phyloP scores from a whole-genome alignment of 1,284 basidiomycete species.

The Hypsizygus ulmarius region DNA sequence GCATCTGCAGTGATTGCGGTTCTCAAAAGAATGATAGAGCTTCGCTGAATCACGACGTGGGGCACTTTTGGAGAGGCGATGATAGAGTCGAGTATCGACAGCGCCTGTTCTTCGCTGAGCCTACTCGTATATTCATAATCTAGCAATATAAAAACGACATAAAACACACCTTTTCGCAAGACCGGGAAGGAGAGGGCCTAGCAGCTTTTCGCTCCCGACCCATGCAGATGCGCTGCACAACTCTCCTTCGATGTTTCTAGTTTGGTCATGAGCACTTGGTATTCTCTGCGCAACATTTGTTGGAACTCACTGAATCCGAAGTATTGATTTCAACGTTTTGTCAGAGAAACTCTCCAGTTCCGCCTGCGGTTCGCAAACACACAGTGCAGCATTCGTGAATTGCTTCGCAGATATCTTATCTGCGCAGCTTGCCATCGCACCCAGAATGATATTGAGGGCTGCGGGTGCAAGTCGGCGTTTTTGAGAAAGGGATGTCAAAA shows the following conservation, averaged over 20 bases:
- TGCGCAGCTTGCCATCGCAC: conserved; percentile 52
- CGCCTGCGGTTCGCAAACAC: conserved; percentile 58
- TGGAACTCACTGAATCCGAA: conserved; percentile 44
- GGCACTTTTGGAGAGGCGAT: conserved; percentile 41
- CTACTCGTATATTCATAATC: conserved; percentile 29
- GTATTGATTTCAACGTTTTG: conserved; percentile 38
- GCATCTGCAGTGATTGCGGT: conserved; percentile 25
- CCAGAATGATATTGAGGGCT: conserved; percentile 58
- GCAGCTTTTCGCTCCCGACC: conserved; percentile 56
- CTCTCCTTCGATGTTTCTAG: conserved; percentile 50
- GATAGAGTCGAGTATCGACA: conserved; percentile 42
- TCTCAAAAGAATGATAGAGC: conserved; percentile 36
- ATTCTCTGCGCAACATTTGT: neutral
- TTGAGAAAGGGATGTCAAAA: conserved; percentile 65
- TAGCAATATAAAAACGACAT: neutral
- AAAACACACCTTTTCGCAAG: conserved; percentile 43
- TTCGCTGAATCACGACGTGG: conserved; percentile 32
- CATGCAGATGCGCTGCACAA: conserved; percentile 42
- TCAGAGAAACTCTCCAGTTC: conserved; percentile 45
- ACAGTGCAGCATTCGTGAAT: conserved; percentile 55
- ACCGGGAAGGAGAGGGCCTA: conserved; percentile 50
- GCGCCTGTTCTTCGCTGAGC: conserved; percentile 38
- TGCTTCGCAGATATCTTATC: conserved; percentile 48
- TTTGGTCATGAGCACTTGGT: conserved; percentile 1
- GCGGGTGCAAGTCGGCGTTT: conserved; percentile 54